Evolutionary conservation across 192 early-diverging fungal genomes (phyloP).

Genomic region (Chytriomyces sp.): DNA sequence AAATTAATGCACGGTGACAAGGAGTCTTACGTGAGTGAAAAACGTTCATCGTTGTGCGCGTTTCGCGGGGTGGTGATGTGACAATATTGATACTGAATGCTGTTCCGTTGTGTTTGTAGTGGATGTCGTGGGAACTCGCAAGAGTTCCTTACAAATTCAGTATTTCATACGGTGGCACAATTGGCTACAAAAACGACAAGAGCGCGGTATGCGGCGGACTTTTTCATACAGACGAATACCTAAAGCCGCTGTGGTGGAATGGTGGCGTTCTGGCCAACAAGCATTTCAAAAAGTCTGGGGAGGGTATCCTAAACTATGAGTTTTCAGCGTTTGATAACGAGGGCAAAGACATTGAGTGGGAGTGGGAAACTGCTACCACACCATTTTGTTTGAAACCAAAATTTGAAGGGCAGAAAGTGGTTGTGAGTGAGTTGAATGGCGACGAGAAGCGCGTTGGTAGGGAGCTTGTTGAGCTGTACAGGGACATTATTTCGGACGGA

Average conservation of each 20-base stretch:
- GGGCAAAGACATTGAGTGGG: conserved; percentile 38
- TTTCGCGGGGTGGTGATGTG: background rate
- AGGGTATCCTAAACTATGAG: conserved; percentile 15
- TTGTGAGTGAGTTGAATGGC: conserved; percentile 13
- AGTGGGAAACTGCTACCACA: conserved; percentile 42
- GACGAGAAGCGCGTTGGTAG: background rate
- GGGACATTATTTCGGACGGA: conserved; percentile 12
- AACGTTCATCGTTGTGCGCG: background rate
- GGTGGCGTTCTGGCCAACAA: conserved; percentile 52
- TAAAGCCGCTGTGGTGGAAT: conserved; percentile 43
- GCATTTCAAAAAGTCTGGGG: conserved; percentile 13
- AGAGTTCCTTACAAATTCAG: conserved; percentile 63
- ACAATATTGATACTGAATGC: background rate
- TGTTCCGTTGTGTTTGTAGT: background rate
- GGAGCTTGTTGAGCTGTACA: conserved; percentile 28
- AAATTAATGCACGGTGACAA: conserved; percentile 52
- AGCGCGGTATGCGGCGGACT: conserved; percentile 37
- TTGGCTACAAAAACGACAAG: conserved; percentile 53
- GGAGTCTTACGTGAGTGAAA: conserved; percentile 53
- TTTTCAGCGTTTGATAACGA: conserved; percentile 21
- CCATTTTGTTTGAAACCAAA: conserved; percentile 46
- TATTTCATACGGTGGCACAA: conserved; percentile 59
- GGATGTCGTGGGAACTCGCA: conserved; percentile 67
- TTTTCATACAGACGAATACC: conserved; percentile 39
- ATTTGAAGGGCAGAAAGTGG: conserved; percentile 17